Evolutionary conservation across 768 basidiomycete genomes (phyloP), one percentile per base, ranked within the genome.

Genomic region (Aureoboletus auriporus): DNA sequence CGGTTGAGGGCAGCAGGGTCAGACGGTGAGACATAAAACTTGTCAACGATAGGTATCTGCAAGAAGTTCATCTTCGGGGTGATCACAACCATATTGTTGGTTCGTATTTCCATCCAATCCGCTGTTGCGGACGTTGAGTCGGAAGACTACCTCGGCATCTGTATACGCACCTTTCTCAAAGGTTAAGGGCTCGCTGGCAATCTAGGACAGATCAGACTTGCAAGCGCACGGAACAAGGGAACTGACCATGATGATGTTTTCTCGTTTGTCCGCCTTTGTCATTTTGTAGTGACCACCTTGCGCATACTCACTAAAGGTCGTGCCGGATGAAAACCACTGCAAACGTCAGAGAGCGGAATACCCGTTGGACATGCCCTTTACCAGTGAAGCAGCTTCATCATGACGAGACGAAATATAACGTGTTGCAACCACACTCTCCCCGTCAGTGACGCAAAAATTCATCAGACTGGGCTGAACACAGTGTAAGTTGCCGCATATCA

Each of bases 21-120:
- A 1, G 88, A 86, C 2, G 89, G 87, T 1, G 86, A 77, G n/a
- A 93, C 89, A 67, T 90, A 92, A 69, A 83, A 95, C 65, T 92
- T 84, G 74, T 97, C 93, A 39, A 89, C 72, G 61, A 98, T 96
- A 2, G 95, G 95, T 55, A 95, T 90, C 65, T 95, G 92, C 16
- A 97, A 47, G 23, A 96, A 67, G 63, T 97, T 97, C 82, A 95
- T 93, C 75, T 92, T 93, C 34, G 90, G 89, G 0, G 95, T 98
- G 57, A 97, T 88, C 42, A 96, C 84, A 20, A 93, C 85, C 86
- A 97, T 88, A 54, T 90, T 84, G 66, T 99, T 97, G 11, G 92
- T 95, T 64, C 87, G 88, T 60, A 99, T 94, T 67, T 97, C 96
- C 86, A 97, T 94, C 96, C 96, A 99, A 66, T 99, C 96, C 43